These are phyloP conservation scores for Camelina neglecta DNA, from an alignment of 345 rosid species.

Conservation along the genomic window DNA sequence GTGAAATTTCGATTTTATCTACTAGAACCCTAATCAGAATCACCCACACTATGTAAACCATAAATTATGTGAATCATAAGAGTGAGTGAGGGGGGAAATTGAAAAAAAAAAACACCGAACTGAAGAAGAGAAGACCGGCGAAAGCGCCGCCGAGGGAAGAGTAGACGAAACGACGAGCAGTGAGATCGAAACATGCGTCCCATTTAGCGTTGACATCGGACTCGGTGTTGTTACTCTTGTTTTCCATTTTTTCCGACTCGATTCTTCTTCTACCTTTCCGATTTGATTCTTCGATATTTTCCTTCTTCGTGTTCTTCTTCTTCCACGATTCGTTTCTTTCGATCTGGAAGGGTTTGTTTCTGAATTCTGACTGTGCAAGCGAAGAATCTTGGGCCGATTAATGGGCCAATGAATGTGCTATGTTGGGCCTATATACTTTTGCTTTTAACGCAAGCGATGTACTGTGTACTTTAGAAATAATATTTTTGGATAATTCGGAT, in stretches of 20 bases:
- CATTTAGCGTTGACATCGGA: conserved; percentile 79
- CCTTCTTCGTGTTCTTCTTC: not conserved
- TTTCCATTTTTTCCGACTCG: conserved; percentile 47
- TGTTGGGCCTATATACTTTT: not conserved
- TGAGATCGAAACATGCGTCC: conserved; percentile 92
- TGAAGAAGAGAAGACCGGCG: conserved; percentile 86
- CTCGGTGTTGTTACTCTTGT: conserved; percentile 42
- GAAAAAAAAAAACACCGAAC: conserved; percentile 47
- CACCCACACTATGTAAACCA: not conserved
- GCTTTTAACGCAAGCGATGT: not conserved
- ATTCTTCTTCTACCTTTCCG: conserved; percentile 27
- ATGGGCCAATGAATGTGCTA: not conserved
- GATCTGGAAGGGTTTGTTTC: conserved; percentile 32
- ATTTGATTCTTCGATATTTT: conserved; percentile 22
- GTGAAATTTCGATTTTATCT: not conserved
- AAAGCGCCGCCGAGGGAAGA: conserved; percentile 83
- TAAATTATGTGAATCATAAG: conserved; percentile 12
- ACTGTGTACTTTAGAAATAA: no score
- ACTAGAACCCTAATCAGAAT: not conserved
- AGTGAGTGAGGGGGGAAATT: not conserved
- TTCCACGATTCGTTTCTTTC: conserved; percentile 24
- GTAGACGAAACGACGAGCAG: conserved; percentile 81
- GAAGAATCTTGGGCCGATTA: conserved; percentile 6
- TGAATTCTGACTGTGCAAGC: not conserved
- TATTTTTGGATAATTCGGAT: no score